A percentile compares a stretch with the other conserved stretches of the same genome.
phyloP scores from a whole-genome alignment of 352 stramenopile species.

The Globisporangium rhizosaccharum region DNA sequence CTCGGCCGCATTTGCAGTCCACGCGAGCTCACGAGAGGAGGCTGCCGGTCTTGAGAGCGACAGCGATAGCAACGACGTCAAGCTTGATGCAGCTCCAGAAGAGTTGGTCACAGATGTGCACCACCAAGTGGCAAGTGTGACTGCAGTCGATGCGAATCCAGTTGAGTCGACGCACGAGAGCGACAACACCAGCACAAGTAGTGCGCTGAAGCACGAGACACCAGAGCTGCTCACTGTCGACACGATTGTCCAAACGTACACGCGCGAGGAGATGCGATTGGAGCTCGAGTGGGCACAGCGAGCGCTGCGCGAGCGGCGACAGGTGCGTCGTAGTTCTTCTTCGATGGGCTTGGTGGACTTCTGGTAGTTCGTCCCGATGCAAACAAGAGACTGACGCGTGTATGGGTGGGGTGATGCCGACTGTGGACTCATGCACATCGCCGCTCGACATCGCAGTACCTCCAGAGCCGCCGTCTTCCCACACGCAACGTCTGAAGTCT shows the following conservation, averaged over 20 bases:
- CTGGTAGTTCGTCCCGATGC: neutral
- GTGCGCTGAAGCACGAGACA: neutral
- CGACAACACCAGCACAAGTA: neutral
- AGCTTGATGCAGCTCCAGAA: no score
- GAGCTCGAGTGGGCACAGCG: constrained; percentile 52
- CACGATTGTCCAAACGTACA: constrained; percentile 40
- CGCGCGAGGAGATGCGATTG: constrained; percentile 37
- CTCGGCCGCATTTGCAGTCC: no score
- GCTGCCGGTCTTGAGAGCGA: no score
- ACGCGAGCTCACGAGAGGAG: no score
- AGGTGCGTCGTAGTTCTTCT: constrained; percentile 15
- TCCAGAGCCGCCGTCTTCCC: constrained; percentile 22
- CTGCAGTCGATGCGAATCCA: neutral
- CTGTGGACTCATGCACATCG: neutral
- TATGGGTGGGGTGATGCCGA: neutral
- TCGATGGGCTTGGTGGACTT: constrained; percentile 10
- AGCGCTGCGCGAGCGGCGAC: constrained; percentile 39
- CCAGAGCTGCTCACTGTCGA: constrained; percentile 15
- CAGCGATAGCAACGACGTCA: no score
- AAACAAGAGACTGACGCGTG: neutral
- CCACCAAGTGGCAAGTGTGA: no score
- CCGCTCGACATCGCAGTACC: constrained; percentile 17
- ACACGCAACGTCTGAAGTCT: constrained; percentile 9
- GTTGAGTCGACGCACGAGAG: neutral
- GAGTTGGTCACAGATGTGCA: no score